Evolutionary conservation across 352 stramenopile species (phyloP).

Genomic region (Pythium monospermum): DNA sequence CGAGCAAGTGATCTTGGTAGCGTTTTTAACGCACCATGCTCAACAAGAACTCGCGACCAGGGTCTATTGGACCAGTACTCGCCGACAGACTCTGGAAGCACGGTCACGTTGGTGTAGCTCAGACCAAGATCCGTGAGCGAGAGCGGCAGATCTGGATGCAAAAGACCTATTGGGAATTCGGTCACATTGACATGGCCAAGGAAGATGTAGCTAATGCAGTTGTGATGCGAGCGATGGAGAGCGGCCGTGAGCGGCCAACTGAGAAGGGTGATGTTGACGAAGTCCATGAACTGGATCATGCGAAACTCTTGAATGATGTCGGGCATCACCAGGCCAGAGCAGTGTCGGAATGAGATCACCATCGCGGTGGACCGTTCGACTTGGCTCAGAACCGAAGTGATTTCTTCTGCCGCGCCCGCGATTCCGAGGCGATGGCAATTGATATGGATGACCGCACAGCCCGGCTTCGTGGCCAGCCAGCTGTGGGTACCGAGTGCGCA

Average conservation of each 20-base stretch:
- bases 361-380: too few relatives aligned
- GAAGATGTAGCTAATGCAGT: slow-evolving; percentile 5
- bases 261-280: slow-evolving; percentile 4
- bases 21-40: slow-evolving; percentile 1
- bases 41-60: slow-evolving; percentile 6
- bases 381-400: too few relatives aligned
- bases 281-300: background rate
- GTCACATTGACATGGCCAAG: slow-evolving; percentile 7
- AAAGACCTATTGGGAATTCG: slow-evolving; percentile 9
- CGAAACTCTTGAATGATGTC: too few relatives aligned
- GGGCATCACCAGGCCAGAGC: too few relatives aligned
- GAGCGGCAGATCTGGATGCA: slow-evolving; percentile 1
- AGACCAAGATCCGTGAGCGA: slow-evolving; percentile 8
- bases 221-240: slow-evolving; percentile 1
- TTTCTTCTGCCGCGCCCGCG: too few relatives aligned
- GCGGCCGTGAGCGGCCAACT: background rate
- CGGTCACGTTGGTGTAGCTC: slow-evolving; percentile 16
- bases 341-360: too few relatives aligned
- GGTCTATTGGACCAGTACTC: slow-evolving; percentile 2
- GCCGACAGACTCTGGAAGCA: slow-evolving; percentile 7
- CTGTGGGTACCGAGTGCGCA: too few relatives aligned
- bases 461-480: too few relatives aligned
- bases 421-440: too few relatives aligned
- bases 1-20: background rate
- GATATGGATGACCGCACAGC: too few relatives aligned